A percentile compares a stretch with the other conserved stretches of the same genome.
Conservation (phyloP, 208 protist species). For the Leishmania guyanensis region DNA sequence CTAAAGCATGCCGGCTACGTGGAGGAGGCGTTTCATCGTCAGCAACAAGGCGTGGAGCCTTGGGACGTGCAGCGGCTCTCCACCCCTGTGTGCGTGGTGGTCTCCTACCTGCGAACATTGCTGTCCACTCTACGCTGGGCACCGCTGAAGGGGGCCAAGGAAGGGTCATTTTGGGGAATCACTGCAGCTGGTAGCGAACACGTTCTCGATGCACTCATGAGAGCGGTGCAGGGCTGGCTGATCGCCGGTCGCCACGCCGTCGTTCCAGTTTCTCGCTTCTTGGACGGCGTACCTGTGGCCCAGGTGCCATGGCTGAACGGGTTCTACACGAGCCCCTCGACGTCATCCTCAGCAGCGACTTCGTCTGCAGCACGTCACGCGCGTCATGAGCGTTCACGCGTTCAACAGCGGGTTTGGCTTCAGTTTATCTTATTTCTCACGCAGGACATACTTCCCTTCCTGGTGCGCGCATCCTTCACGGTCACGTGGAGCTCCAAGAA, state of each 20-base stretch:
- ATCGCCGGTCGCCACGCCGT: conserved; percentile 37
- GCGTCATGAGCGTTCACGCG: conserved; percentile 45
- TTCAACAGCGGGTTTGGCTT: conserved; percentile 71
- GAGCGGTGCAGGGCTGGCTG: conserved; percentile 49
- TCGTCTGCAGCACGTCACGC: conserved; percentile 18
- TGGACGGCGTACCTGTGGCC: conserved; percentile 54
- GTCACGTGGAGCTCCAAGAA: conserved; percentile 66
- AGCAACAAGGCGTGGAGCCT: conserved; percentile 11
- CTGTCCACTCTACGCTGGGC: conserved; percentile 37
- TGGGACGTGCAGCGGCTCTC: conserved; percentile 22
- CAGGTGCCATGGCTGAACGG: conserved; percentile 65
- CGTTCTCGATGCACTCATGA: conserved; percentile 39
- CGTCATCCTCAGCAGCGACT: conserved; percentile 9
- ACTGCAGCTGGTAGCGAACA: conserved; percentile 7
- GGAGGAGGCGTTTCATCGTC: conserved; percentile 35
- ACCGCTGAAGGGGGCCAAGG: too few species aligned
- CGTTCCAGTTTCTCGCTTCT: conserved; percentile 54
- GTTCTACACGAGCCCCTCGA: conserved; percentile 35
- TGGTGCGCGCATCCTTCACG: conserved; percentile 54
- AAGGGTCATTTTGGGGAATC: conserved; percentile 50
- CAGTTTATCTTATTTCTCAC: conserved; percentile 70
- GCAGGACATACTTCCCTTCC: conserved; percentile 68
- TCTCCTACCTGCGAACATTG: conserved; percentile 51
- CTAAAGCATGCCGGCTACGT: conserved; percentile 54
- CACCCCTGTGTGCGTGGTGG: conserved; percentile 43